Evolutionary conservation across 2,329 filamentous ascomycete species (phyloP).

Genomic region (Ceratocystis ficicola): DNA sequence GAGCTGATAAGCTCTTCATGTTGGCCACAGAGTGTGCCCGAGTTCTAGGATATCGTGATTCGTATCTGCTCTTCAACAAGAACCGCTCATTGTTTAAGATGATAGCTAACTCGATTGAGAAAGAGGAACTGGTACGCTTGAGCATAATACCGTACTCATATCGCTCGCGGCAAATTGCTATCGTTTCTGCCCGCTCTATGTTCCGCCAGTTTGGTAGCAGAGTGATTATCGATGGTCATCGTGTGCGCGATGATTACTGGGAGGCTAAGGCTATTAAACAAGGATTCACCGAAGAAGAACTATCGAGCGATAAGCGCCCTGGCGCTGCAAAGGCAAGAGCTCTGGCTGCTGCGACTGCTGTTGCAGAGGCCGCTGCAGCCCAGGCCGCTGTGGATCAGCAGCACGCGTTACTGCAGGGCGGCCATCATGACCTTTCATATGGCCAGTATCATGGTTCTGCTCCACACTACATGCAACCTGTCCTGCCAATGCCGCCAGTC

Average conservation of each 20-base stretch:
- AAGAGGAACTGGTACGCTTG: constrained; percentile 89
- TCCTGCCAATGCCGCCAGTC: constrained; percentile 52
- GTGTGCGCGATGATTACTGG: constrained; percentile 97
- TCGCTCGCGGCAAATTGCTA: constrained; percentile 93
- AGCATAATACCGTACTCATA: constrained; percentile 97
- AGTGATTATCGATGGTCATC: constrained; percentile 75
- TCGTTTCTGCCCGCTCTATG: constrained; percentile 96
- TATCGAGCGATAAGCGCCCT: constrained; percentile 89
- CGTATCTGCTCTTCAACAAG: constrained; percentile 98
- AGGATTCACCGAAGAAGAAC: constrained; percentile 92
- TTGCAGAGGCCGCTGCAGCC: constrained; percentile 37
- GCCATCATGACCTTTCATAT: constrained; percentile 80
- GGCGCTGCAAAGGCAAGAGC: constrained; percentile 82
- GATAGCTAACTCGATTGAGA: constrained; percentile 88
- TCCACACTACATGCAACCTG: constrained; percentile 57
- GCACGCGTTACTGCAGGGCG: constrained; percentile 49
- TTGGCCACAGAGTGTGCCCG: constrained; percentile 93
- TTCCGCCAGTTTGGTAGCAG: constrained; percentile 96
- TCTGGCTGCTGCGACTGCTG: constrained; percentile 47
- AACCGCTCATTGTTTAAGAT: constrained; percentile 96
- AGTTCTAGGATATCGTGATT: constrained; percentile 86
- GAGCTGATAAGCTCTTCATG: constrained; percentile 95
- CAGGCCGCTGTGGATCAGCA: constrained; percentile 24
- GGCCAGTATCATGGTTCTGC: constrained; percentile 60
- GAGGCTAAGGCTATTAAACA: constrained; percentile 94